Percentiles rank a stretch among this genome's conserved stretches.
These are phyloP conservation scores for Pelargonium citronellum DNA, from an alignment of 441 rosid genomes.

Conservation along the genomic window DNA sequence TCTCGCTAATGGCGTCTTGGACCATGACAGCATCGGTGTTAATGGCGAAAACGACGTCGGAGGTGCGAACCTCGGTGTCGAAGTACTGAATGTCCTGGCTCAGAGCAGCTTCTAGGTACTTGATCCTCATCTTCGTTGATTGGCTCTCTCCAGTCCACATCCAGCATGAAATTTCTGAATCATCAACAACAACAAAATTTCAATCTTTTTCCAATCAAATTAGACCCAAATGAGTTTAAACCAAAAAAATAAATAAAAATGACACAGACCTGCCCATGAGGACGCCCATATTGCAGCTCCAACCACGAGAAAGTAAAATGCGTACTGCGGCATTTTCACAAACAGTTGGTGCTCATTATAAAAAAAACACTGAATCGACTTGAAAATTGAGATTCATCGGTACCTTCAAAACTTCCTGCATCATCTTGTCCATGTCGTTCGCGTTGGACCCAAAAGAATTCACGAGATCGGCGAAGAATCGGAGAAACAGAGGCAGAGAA, in stretches of 20 bases:
- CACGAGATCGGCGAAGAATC: constrained; percentile 98
- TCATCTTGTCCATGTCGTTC: constrained; percentile 86
- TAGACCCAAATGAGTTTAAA: constrained; percentile 15
- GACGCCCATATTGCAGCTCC: constrained; percentile 99
- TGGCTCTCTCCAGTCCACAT: constrained; percentile 99
- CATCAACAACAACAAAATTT: not conserved
- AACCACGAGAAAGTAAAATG: constrained; percentile 89
- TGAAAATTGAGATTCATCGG: not conserved
- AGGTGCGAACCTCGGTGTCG: constrained; percentile 91
- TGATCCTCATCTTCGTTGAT: constrained; percentile 95
- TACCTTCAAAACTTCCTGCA: constrained; percentile 95
- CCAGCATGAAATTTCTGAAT: constrained; percentile 94
- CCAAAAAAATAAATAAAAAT: no score
- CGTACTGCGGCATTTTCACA: constrained; percentile 54
- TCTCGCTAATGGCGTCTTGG: constrained; percentile 99
- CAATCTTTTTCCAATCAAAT: not conserved
- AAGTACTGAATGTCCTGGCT: constrained; percentile 93
- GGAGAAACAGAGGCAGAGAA: constrained; percentile 81
- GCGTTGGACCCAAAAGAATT: constrained; percentile 96
- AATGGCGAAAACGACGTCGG: constrained; percentile 84
- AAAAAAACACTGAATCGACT: not conserved
- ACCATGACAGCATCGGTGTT: constrained; percentile 96
- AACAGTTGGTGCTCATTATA: not conserved
- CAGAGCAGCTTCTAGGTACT: constrained; percentile 89
- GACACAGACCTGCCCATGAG: constrained; percentile 54